A percentile compares a stretch with the other conserved stretches of the same genome.
Conservation (phyloP, 345 rosid genomes). For the Populus euphratica region DNA sequence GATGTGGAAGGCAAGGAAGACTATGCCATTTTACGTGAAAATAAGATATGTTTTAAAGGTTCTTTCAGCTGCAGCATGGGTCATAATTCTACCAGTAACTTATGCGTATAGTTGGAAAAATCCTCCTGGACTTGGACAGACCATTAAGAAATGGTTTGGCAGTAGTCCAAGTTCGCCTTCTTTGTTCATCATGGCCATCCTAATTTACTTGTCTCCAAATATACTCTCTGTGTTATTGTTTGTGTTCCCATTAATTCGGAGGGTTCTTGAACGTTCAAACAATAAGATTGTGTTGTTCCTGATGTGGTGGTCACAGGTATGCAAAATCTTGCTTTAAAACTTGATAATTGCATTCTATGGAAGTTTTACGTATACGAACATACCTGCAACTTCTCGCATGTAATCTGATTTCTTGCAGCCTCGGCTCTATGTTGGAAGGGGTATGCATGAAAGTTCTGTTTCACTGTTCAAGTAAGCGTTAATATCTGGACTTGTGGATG, state of each 20-base stretch:
- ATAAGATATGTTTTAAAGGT: conserved; percentile 91
- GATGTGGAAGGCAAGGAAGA: conserved; percentile 78
- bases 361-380: not conserved
- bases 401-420: conserved; percentile 51
- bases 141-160: conserved; percentile 94
- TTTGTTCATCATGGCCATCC: conserved; percentile 75
- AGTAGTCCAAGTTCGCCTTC: conserved; percentile 65
- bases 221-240: conserved; percentile 77
- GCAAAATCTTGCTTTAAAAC: not conserved
- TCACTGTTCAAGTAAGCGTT: conserved; percentile 80
- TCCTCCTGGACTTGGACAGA: conserved; percentile 87
- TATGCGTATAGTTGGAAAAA: conserved; percentile 87
- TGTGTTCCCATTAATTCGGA: conserved; percentile 81
- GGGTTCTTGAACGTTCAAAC: conserved; percentile 89
- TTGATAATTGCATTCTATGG: not conserved
- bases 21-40: conserved; percentile 88
- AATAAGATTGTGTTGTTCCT: conserved; percentile 80
- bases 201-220: conserved; percentile 82
- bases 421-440: conserved; percentile 97
- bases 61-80: conserved; percentile 95
- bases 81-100: conserved; percentile 79
- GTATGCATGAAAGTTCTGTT: conserved; percentile 93
- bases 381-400: not conserved
- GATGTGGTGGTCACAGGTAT: conserved; percentile 99
- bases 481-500: conserved; percentile 1